Evolutionary conservation across 2,329 filamentous ascomycete species (phyloP).

Genomic region (Scedosporium boydii): DNA sequence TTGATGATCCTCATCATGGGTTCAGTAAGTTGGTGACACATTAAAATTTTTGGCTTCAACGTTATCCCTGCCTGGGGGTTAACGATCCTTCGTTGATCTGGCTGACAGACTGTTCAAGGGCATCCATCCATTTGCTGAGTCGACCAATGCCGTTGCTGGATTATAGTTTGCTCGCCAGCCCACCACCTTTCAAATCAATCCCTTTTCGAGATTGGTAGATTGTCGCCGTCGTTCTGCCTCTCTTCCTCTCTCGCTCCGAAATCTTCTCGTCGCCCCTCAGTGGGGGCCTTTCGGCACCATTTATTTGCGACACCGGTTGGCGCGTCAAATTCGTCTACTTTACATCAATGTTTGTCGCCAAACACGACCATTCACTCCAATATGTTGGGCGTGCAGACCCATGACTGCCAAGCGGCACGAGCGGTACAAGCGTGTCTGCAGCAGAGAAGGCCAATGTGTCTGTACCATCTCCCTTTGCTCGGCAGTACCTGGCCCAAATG

Average conservation of each 20-base stretch:
- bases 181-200: background rate
- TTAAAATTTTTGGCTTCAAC: background rate
- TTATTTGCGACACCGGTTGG: background rate
- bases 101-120: background rate
- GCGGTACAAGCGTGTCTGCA: background rate
- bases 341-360: background rate
- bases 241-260: background rate
- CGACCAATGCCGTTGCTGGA: background rate
- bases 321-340: background rate
- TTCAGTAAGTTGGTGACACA: background rate
- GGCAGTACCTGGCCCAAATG: background rate
- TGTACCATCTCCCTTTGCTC: background rate
- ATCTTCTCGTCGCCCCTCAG: background rate
- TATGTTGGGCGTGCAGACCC: background rate
- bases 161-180: background rate
- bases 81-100: background rate
- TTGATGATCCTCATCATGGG: background rate
- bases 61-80: background rate
- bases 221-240: background rate
- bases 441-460: background rate
- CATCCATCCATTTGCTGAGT: background rate
- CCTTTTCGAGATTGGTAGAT: background rate
- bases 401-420: background rate
- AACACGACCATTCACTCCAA: background rate
- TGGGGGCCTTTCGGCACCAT: background rate